Conservation (phyloP, 2,329 filamentous ascomycete species). For the Paecilomyces variotii region DNA sequence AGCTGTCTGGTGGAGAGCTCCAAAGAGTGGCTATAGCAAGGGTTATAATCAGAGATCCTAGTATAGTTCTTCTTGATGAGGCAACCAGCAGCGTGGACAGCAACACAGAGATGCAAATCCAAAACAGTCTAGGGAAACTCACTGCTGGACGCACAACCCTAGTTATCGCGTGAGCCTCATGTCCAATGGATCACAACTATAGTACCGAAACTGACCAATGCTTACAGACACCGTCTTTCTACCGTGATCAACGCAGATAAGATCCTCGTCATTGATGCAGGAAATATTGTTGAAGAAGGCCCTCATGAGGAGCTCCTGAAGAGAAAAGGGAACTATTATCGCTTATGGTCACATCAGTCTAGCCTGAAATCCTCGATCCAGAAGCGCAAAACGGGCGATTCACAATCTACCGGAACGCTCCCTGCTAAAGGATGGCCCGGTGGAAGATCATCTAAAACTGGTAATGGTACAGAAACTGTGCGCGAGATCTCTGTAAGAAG, state of each 20-base stretch:
- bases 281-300: slow-evolving; percentile 56
- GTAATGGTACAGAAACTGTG: background rate
- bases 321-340: slow-evolving; percentile 54
- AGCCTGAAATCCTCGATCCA: background rate
- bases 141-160: slow-evolving; percentile 45
- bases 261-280: slow-evolving; percentile 58
- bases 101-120: slow-evolving; percentile 39
- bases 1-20: slow-evolving; percentile 45
- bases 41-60: slow-evolving; percentile 36
- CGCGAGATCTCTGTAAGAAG: background rate
- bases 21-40: slow-evolving; percentile 44
- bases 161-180: slow-evolving; percentile 38
- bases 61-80: slow-evolving; percentile 43
- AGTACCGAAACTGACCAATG: background rate
- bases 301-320: slow-evolving; percentile 52
- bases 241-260: slow-evolving; percentile 62
- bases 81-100: slow-evolving; percentile 45
- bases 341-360: slow-evolving; percentile 58
- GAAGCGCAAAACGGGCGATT: background rate
- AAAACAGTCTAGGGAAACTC: slow-evolving; percentile 40
- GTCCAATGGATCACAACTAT: slow-evolving; percentile 1
- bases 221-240: slow-evolving; percentile 53
- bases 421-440: background rate
- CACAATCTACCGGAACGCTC: background rate
- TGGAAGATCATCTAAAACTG: background rate